Conservation (phyloP, 2,329 filamentous ascomycete species). For the Aschersonia sp. region DNA sequence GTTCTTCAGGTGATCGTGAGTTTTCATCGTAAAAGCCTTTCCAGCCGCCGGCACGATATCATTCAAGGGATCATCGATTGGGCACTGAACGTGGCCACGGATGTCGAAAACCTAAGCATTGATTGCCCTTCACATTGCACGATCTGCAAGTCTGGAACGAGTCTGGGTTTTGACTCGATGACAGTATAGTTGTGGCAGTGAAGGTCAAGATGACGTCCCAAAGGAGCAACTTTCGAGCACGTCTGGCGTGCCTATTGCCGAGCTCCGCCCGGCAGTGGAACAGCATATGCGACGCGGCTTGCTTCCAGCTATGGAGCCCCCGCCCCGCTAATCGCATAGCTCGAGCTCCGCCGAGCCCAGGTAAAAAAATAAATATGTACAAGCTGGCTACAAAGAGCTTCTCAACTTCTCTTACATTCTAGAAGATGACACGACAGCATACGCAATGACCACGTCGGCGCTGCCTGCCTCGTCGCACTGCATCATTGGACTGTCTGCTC, state of each 20-base stretch:
- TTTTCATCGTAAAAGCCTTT: conserved; percentile 20
- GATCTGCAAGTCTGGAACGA: too few relatives aligned
- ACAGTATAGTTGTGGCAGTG: too few relatives aligned
- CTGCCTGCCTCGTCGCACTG: conserved; percentile 10
- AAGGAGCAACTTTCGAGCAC: too few relatives aligned
- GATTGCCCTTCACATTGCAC: too few relatives aligned
- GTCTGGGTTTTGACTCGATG: too few relatives aligned
- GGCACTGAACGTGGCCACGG: too few relatives aligned
- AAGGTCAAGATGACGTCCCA: too few relatives aligned
- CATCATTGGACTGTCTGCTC: conserved; percentile 10
- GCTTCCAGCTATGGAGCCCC: not conserved
- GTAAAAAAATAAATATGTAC: not conserved
- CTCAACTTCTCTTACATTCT: not conserved
- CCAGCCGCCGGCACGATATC: not conserved
- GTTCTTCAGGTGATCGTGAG: conserved; percentile 43
- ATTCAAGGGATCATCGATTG: not conserved
- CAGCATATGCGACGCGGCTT: too few relatives aligned
- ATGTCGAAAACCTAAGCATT: too few relatives aligned
- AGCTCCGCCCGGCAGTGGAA: too few relatives aligned
- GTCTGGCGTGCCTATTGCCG: too few relatives aligned
- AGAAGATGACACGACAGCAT: conserved; percentile 20
- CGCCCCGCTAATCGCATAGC: conserved; percentile 6
- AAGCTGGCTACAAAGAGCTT: conserved; percentile 3
- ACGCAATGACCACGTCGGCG: conserved; percentile 14
- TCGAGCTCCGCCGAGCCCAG: not conserved